Evolutionary conservation across 2,329 filamentous ascomycete species (phyloP).

Genomic region (Sphaerulina musiva): DNA sequence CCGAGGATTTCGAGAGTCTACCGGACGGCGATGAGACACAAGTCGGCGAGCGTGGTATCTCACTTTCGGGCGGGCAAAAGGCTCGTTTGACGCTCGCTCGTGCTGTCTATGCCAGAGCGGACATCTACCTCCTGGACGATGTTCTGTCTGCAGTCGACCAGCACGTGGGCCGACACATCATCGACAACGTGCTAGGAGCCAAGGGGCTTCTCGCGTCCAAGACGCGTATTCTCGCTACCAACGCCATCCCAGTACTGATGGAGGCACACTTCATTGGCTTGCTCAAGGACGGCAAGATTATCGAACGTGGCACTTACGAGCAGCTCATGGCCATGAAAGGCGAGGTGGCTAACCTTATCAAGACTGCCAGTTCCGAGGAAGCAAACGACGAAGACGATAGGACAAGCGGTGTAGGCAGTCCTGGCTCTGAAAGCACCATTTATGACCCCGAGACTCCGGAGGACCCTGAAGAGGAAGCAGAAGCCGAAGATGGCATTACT

Average conservation of each 20-base stretch:
- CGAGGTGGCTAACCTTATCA: conserved; percentile 76
- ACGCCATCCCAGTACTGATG: conserved; percentile 83
- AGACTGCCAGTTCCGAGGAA: conserved; percentile 58
- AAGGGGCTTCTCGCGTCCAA: conserved; percentile 77
- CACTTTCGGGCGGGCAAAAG: conserved; percentile 91
- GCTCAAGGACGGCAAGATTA: conserved; percentile 72
- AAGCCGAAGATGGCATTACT: conserved; percentile 64
- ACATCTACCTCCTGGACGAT: conserved; percentile 91
- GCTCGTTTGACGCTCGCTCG: conserved; percentile 85
- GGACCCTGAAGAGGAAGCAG: conserved; percentile 48
- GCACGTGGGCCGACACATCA: conserved; percentile 90
- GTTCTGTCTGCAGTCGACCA: conserved; percentile 96
- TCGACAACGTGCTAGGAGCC: conserved; percentile 84
- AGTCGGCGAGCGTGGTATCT: conserved; percentile 94
- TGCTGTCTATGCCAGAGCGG: conserved; percentile 93
- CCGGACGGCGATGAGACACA: conserved; percentile 95
- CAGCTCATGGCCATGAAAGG: conserved; percentile 93
- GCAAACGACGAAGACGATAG: conserved; percentile 20
- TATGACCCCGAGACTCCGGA: conserved; percentile 43
- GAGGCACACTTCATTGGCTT: conserved; percentile 86
- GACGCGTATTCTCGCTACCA: conserved; percentile 88
- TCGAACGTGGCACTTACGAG: conserved; percentile 83
- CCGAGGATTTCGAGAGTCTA: conserved; percentile 84
- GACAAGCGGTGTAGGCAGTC: conserved; percentile 18
- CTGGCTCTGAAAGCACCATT: conserved; percentile 38